Conservation (phyloP, 169 alveolate genomes). For the Eimeria acervulina region DNA sequence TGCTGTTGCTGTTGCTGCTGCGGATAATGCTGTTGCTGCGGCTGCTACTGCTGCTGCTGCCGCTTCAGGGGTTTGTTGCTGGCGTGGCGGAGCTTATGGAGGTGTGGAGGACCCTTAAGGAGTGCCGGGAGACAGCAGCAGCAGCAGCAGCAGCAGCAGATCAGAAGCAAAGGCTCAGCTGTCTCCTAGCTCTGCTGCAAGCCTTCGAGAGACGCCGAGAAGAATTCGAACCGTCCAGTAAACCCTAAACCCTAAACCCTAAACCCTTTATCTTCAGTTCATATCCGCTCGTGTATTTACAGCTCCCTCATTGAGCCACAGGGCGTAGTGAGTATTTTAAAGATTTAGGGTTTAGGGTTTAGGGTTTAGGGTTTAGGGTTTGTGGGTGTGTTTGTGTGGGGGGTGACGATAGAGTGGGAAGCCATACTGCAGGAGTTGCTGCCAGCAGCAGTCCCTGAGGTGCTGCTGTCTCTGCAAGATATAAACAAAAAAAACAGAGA, state of each 20-base stretch:
- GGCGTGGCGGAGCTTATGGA: neutral
- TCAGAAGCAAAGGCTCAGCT: conserved; percentile 3
- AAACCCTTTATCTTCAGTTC: neutral
- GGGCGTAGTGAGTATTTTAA: neutral
- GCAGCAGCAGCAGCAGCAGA: neutral
- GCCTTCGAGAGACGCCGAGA: conserved; percentile 7
- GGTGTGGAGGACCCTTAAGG: conserved; percentile 1
- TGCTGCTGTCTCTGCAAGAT: conserved; percentile 1
- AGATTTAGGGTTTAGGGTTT: neutral
- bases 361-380: conserved; percentile 1
- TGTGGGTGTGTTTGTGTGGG: neutral
- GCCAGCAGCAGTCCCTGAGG: conserved; percentile 69
- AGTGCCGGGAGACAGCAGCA: neutral
- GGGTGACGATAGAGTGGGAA: neutral
- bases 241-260: conserved; percentile 5
- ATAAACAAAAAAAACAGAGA: conserved; percentile 28
- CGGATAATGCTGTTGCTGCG: neutral
- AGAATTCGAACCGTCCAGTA: neutral
- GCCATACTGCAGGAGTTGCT: conserved; percentile 20
- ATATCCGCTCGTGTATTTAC: no score
- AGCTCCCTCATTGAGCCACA: neutral
- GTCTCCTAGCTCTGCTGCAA: conserved; percentile 31
- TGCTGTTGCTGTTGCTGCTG: neutral
- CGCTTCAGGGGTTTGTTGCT: conserved; percentile 5
- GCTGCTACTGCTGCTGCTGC: neutral